A percentile compares a stretch with the other conserved stretches of the same genome.
These are phyloP conservation scores for Glebionis coronaria DNA, from an alignment of 129 eudicot species.

Conservation along the genomic window DNA sequence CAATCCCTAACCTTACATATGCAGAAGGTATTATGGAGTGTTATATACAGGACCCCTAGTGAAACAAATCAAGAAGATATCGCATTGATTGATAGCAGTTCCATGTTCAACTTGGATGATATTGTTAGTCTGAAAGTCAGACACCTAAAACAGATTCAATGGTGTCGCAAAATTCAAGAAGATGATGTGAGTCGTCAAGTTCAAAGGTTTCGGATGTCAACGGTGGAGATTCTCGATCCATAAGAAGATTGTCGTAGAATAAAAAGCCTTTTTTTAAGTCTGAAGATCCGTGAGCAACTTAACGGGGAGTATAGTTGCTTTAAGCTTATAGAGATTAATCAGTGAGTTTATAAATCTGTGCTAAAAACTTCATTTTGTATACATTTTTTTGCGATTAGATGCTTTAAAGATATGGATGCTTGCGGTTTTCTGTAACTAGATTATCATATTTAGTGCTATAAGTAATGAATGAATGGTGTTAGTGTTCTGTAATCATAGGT, in stretches of 20 bases:
- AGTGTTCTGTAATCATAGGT: no score
- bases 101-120: constrained; percentile 83
- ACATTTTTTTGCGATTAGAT: neutral
- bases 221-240: constrained; percentile 63
- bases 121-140: constrained; percentile 61
- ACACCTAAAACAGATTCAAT: constrained; percentile 62
- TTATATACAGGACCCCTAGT: constrained; percentile 37
- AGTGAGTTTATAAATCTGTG: neutral
- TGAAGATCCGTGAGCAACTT: constrained; percentile 18
- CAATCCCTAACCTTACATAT: constrained; percentile 39
- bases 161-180: constrained; percentile 56
- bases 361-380: no score
- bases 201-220: constrained; percentile 70
- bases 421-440: constrained; percentile 19
- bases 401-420: neutral
- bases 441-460: neutral
- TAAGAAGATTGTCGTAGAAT: constrained; percentile 58
- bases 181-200: constrained; percentile 56
- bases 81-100: constrained; percentile 64
- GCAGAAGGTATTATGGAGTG: constrained; percentile 58
- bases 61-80: constrained; percentile 46
- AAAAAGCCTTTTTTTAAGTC: neutral
- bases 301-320: neutral
- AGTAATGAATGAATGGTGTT: no score
- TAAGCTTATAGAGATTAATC: neutral